These are phyloP conservation scores for Phytopythium kandeliae DNA, from an alignment of 352 stramenopile genomes.

Conservation along the genomic window DNA sequence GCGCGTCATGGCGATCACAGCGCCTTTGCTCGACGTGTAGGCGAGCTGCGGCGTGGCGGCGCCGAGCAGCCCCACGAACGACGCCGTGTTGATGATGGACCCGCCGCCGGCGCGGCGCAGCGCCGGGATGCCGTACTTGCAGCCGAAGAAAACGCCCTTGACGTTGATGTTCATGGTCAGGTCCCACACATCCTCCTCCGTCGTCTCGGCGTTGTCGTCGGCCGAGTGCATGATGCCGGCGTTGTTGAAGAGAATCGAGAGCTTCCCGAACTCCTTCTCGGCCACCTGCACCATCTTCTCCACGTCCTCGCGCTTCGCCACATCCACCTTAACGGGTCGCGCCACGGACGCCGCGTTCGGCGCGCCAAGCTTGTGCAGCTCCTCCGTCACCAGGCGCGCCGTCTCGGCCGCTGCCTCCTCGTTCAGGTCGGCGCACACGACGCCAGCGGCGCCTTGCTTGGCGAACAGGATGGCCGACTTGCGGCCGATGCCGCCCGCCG, in stretches of 20 bases:
- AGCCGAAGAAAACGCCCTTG: conserved; percentile 86
- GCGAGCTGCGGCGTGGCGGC: conserved; percentile 83
- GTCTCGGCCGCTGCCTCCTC: conserved; percentile 59
- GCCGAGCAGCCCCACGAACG: conserved; percentile 77
- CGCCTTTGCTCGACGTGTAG: conserved; percentile 87
- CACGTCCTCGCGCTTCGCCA: conserved; percentile 67
- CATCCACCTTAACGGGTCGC: conserved; percentile 50
- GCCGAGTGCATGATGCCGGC: conserved; percentile 81
- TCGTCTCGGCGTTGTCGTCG: conserved; percentile 74
- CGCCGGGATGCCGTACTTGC: conserved; percentile 83
- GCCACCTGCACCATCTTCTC: conserved; percentile 72
- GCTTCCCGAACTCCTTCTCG: conserved; percentile 72
- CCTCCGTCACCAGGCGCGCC: conserved; percentile 51
- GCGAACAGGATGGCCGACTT: conserved; percentile 81
- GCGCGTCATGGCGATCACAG: conserved; percentile 82
- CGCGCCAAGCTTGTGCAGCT: conserved; percentile 49
- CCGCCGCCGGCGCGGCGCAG: conserved; percentile 70
- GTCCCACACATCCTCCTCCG: conserved; percentile 79
- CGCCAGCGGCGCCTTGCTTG: conserved; percentile 65
- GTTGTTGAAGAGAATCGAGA: conserved; percentile 87
- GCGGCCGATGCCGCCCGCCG: conserved; percentile 76
- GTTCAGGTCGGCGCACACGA: conserved; percentile 83
- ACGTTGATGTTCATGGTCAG: conserved; percentile 87
- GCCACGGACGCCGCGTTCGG: conserved; percentile 45
- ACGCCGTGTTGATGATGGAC: conserved; percentile 87